Base-by-base conservation (phyloP, 257 asterid species). In the Primulina eburnea region DNA sequence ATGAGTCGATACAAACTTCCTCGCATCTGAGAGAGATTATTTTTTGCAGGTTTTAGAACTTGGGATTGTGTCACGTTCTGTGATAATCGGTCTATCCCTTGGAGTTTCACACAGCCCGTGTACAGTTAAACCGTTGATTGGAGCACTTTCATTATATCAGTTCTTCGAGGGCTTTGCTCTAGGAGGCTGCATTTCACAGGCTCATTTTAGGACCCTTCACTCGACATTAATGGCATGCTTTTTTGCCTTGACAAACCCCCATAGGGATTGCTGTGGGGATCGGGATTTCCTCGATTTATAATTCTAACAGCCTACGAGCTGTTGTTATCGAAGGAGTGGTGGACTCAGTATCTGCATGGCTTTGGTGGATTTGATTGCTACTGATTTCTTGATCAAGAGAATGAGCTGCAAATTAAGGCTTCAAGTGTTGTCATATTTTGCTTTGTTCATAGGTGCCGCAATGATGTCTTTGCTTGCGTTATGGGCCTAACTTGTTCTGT, bases 121-220 rank as follows among this genome's bases (percentile, higher is more conserved):
- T 65, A 90, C 97, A n/a, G 81, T 90, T 8, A 76, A 95, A 69
- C 97, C 99, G 65, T 77, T 89, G 57, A 84, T 93, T 0, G 97
- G 88, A 28, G 99, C 97, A 43, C 72, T 93, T 50, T 81, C 99
- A 8, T 93, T 89, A 79, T 97, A 93, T 65, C 97, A 90, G 40
- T 90, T 93, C 82, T 93, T 93, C 0, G 97, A 93, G 80, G 99
- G 96, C 6, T 90, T 93, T 69, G 99, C 97, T 33, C 79, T 93
- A 16, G 97, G 99, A 10, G 97, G 96, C 64, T 93, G 99, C 90
- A 90, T 93, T 56, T 89, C 97, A 16, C 92, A 90, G 73, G 97
- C 99, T 38, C 79, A 74, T 68, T 82, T 93, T 29, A 71, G 73
- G 65, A 77, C 83, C 70, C 76, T 89, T 20, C 95, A 79, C 18